Evolutionary conservation across 352 stramenopile genomes (phyloP), one percentile per base, ranked within the genome.

Genomic region (Phytopythium vexans): DNA sequence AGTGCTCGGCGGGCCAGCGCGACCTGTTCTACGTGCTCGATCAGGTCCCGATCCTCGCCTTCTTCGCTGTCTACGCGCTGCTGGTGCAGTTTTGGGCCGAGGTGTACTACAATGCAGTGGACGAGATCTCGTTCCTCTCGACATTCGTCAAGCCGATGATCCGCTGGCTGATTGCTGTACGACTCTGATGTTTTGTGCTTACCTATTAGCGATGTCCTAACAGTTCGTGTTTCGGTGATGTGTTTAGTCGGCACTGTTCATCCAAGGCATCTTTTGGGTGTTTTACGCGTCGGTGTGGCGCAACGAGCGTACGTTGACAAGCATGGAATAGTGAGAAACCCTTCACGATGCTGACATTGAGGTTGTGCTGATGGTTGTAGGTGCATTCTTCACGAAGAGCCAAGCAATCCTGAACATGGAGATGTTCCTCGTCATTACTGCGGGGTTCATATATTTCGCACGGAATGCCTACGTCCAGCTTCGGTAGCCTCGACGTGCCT

Each of bases 41-140:
- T 33, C 83, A 95, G 58, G 44, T 88, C 15, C 86, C 86, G 10
- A 92, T 94, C 52, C 51, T 95, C 45, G 68, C 86, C 5, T 92
- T 93, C 59, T 86, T 95, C 43, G 76, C 78, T 6, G 77, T 88
- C 45, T 94, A 95, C 52, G 72, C 82, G 27, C 63, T 95, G 53
- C 71, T 95, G 27, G 69, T 93, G 60, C 80, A 94, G 52, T 95
- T 95, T 44, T 95, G 86, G 86, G 86, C 86, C 6, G 83, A 95
- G 58, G 82, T 95, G 11, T 95, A 95, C 53, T 95, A 92, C 72
- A 92, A 95, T 41, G 86, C 86, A 33, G 82, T 92, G 44, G 84
- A 94, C 54, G 71, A 84, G 37, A 59, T 94, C 41, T 41, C 67
- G 12, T 72, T 83, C 5, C 67, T 94, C 39, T 75, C 68, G 21